These are phyloP conservation scores for Arxiozyma heterogenica DNA, from an alignment of 1,139 yeast genomes.

Conservation along the genomic window DNA sequence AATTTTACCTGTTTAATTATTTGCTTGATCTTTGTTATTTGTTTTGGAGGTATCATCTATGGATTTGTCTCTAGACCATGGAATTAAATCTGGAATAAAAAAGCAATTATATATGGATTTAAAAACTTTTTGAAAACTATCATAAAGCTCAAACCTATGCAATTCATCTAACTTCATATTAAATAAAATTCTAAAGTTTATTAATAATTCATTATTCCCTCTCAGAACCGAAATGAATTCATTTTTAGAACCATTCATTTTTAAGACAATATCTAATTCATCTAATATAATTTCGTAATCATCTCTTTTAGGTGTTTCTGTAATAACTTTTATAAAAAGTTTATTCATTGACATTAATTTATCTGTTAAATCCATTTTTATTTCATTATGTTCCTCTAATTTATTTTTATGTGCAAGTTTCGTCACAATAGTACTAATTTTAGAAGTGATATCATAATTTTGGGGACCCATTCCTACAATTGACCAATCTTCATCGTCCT, in stretches of 20 bases:
- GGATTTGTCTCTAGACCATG: slow-evolving; percentile 1
- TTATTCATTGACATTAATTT: slow-evolving; percentile 21
- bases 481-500: slow-evolving; percentile 29
- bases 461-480: slow-evolving; percentile 30
- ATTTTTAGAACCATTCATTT: slow-evolving; percentile 19
- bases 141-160: slow-evolving; percentile 11
- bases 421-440: slow-evolving; percentile 19
- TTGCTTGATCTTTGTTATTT: background rate
- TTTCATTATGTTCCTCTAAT: slow-evolving; percentile 23
- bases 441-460: slow-evolving; percentile 17
- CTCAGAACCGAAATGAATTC: slow-evolving; percentile 25
- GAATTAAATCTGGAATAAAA: slow-evolving; percentile 1
- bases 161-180: slow-evolving; percentile 18
- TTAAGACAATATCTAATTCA: slow-evolving; percentile 23
- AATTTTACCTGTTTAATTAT: too few species aligned
- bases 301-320: slow-evolving; percentile 9
- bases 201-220: slow-evolving; percentile 21
- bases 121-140: slow-evolving; percentile 1
- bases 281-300: slow-evolving; percentile 24
- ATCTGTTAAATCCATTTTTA: slow-evolving; percentile 22
- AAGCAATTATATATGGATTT: slow-evolving; percentile 1
- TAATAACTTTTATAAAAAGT: slow-evolving; percentile 14
- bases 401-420: slow-evolving; percentile 25
- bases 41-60: background rate
- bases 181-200: slow-evolving; percentile 22